Evolutionary conservation across 257 asterid genomes (phyloP).

Genomic region (Solanum pimpinellifolium): DNA sequence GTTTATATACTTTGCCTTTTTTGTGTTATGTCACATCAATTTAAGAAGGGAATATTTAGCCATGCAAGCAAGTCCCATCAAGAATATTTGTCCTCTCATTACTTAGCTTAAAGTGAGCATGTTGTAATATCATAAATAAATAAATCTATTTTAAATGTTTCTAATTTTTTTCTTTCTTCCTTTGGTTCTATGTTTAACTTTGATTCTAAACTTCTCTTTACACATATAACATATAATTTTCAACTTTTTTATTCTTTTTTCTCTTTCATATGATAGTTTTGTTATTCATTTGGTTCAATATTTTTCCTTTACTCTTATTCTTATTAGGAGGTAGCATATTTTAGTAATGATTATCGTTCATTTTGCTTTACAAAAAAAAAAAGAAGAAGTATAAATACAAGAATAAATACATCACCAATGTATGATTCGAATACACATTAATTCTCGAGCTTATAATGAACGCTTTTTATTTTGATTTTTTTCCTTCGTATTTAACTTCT

Average conservation of each 20-base stretch:
- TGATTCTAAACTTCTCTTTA: slow-evolving; percentile 14
- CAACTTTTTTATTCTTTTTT: background rate
- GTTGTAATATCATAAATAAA: background rate
- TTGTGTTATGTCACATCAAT: slow-evolving; percentile 1
- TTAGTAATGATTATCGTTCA: background rate
- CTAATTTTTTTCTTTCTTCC: background rate
- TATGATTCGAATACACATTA: background rate
- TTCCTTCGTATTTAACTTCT: background rate
- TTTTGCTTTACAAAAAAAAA: background rate
- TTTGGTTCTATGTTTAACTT: background rate
- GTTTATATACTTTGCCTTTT: background rate
- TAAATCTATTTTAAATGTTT: background rate
- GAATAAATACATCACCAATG: background rate
- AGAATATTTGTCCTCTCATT: slow-evolving; percentile 1
- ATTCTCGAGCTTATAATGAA: background rate
- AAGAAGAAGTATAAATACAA: background rate
- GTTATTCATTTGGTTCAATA: background rate
- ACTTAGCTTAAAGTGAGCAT: background rate
- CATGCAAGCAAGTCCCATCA: slow-evolving; percentile 15
- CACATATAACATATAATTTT: background rate
- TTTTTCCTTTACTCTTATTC: background rate
- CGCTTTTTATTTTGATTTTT: background rate
- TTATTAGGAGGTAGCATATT: background rate
- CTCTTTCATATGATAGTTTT: background rate
- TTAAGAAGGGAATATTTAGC: slow-evolving; percentile 65